Evolutionary conservation across 148 eudicot species (phyloP).

Genomic region (Spergularia bocconei): DNA sequence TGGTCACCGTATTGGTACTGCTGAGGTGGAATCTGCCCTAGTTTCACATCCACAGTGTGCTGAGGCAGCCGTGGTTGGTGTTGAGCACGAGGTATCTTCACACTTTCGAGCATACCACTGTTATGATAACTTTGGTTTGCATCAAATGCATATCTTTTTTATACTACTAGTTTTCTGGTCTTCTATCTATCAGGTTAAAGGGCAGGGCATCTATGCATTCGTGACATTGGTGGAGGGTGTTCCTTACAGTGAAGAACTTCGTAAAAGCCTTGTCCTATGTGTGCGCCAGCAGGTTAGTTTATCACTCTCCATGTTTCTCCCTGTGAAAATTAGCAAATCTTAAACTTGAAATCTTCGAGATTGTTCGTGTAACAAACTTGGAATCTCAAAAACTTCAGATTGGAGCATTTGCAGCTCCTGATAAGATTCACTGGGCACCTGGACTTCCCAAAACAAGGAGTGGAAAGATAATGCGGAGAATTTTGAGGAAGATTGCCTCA

Average conservation of each 20-base stretch:
- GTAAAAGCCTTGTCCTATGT: conserved; percentile 63
- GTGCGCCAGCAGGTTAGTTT: conserved; percentile 79
- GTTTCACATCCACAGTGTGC: conserved; percentile 96
- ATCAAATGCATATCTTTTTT: neutral
- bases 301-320: neutral
- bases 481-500: conserved; percentile 89
- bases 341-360: neutral
- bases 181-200: conserved; percentile 62
- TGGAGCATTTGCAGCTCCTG: conserved; percentile 98
- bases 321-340: neutral
- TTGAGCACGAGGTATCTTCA: conserved; percentile 85
- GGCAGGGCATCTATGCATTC: conserved; percentile 97
- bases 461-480: conserved; percentile 98
- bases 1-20: conserved; percentile 99
- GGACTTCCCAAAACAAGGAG: conserved; percentile 99
- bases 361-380: no score
- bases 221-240: conserved; percentile 91
- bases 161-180: neutral
- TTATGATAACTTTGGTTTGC: neutral
- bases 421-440: conserved; percentile 95
- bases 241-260: conserved; percentile 88
- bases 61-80: conserved; percentile 99
- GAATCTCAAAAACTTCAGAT: conserved; percentile 42
- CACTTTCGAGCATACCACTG: neutral
- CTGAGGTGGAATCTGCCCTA: conserved; percentile 98